These are phyloP conservation scores for Sordaria brevicollis DNA, from an alignment of 495 filamentous ascomycete species.

Conservation along the genomic window DNA sequence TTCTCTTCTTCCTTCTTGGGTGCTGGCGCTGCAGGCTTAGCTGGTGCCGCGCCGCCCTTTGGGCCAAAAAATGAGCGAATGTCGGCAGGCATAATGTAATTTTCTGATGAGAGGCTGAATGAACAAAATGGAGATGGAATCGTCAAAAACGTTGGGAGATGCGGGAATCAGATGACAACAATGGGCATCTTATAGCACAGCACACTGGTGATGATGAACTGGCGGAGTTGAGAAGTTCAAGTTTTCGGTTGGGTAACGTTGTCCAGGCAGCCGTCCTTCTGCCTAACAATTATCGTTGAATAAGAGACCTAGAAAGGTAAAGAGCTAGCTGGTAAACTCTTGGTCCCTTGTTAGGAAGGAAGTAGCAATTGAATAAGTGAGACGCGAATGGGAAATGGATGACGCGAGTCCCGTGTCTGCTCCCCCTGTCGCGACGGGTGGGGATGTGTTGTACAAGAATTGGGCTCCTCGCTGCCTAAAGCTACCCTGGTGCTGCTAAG, in stretches of 20 bases:
- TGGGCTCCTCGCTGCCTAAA: neutral
- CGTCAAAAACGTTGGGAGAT: neutral
- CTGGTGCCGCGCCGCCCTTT: slow-evolving; percentile 36
- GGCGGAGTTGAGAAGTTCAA: neutral
- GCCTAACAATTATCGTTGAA: neutral
- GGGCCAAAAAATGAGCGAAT: slow-evolving; percentile 73
- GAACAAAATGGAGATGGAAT: neutral
- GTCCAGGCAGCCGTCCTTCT: neutral
- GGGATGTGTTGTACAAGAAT: neutral
- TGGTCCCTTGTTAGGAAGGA: neutral
- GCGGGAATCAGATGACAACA: neutral
- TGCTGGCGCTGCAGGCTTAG: slow-evolving; percentile 38
- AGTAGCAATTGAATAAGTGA: neutral
- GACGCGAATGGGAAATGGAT: neutral
- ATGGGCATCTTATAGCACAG: neutral
- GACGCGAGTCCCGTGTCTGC: neutral
- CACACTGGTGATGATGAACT: neutral
- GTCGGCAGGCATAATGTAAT: slow-evolving; percentile 51
- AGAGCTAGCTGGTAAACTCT: neutral
- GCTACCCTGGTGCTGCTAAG: neutral
- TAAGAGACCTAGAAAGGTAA: neutral
- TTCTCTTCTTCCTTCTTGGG: slow-evolving; percentile 39
- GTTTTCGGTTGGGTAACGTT: neutral
- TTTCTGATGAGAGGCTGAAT: neutral
- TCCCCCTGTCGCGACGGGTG: neutral